Conservation (phyloP, 768 basidiomycete genomes). For the Tephrocybe sp. region DNA sequence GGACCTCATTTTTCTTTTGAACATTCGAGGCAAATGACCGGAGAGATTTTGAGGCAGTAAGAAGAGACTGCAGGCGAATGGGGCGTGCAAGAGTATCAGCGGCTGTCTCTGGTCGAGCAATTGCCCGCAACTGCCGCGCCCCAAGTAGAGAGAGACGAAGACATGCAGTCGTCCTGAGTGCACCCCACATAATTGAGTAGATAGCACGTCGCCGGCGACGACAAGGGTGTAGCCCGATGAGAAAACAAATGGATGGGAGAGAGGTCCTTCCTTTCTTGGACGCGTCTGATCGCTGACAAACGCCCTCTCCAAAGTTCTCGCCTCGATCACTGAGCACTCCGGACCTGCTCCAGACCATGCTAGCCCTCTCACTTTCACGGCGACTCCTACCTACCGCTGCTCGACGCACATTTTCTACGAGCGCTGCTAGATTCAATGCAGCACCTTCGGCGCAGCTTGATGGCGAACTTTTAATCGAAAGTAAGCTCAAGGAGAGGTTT, state of each 20-base stretch:
- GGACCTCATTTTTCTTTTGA: not conserved
- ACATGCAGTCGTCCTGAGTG: conserved; percentile 21
- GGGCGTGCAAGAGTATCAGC: not conserved
- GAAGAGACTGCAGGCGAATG: conserved; percentile 7
- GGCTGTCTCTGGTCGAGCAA: not conserved
- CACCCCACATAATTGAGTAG: conserved; percentile 18
- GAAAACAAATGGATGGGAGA: not conserved
- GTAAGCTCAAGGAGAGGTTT: conserved; percentile 75
- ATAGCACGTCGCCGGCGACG: conserved; percentile 17
- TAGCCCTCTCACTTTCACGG: conserved; percentile 30
- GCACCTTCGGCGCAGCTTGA: conserved; percentile 27
- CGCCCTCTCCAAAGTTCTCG: not conserved
- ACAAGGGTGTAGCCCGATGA: not conserved
- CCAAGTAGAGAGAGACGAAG: conserved; percentile 1
- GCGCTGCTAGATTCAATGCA: conserved; percentile 19
- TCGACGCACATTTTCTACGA: conserved; percentile 30
- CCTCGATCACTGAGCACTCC: not conserved
- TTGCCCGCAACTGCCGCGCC: not conserved
- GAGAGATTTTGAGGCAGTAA: conserved; percentile 4
- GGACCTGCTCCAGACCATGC: conserved; percentile 19
- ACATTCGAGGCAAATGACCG: conserved; percentile 4
- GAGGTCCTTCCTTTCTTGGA: not conserved
- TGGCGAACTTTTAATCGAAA: conserved; percentile 70
- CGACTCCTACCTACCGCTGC: conserved; percentile 28
- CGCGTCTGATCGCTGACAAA: conserved; percentile 10